phyloP scores from a whole-genome alignment of 139 green algal genomes.

The Penium margaritaceum region DNA sequence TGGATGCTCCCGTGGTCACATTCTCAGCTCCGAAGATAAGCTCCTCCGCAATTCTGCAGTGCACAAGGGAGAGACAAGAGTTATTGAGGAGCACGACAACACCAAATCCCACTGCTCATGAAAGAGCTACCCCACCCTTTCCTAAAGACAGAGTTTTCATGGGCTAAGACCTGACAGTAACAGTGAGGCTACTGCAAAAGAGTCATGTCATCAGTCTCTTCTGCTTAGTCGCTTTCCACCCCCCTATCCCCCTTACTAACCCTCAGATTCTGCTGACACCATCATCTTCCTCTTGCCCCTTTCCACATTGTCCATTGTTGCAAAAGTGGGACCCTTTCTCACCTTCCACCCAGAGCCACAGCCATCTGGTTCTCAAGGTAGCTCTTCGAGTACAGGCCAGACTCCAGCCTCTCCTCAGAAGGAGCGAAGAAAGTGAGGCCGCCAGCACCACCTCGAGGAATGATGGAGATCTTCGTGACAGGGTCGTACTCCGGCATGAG shows the following conservation, averaged over 20 bases:
- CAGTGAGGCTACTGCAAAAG: too few relatives aligned
- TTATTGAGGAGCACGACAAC: too few relatives aligned
- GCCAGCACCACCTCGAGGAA: slow-evolving; percentile 85
- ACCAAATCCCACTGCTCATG: background rate
- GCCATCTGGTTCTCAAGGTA: slow-evolving; percentile 58
- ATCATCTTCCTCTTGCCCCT: background rate
- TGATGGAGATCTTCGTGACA: slow-evolving; percentile 97
- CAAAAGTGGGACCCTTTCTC: background rate
- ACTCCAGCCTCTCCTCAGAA: slow-evolving; percentile 71
- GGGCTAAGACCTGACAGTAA: too few relatives aligned
- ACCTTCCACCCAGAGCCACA: slow-evolving; percentile 60
- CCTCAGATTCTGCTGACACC: background rate
- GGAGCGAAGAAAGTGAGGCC: slow-evolving; percentile 87
- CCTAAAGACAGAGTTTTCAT: too few relatives aligned
- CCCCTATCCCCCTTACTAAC: too few relatives aligned
- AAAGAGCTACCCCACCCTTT: too few relatives aligned
- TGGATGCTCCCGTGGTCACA: slow-evolving; percentile 87
- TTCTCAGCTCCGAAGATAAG: slow-evolving; percentile 94
- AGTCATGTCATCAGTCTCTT: too few relatives aligned
- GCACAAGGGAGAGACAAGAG: too few relatives aligned
- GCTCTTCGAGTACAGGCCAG: slow-evolving; percentile 44
- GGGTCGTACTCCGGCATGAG: slow-evolving; percentile 99
- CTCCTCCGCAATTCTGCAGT: slow-evolving; percentile 96
- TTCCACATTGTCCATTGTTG: too few relatives aligned
- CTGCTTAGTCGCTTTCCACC: too few relatives aligned